phyloP scores from a whole-genome alignment of 2,329 filamentous ascomycete genomes.

The Hypomyces perniciosus region DNA sequence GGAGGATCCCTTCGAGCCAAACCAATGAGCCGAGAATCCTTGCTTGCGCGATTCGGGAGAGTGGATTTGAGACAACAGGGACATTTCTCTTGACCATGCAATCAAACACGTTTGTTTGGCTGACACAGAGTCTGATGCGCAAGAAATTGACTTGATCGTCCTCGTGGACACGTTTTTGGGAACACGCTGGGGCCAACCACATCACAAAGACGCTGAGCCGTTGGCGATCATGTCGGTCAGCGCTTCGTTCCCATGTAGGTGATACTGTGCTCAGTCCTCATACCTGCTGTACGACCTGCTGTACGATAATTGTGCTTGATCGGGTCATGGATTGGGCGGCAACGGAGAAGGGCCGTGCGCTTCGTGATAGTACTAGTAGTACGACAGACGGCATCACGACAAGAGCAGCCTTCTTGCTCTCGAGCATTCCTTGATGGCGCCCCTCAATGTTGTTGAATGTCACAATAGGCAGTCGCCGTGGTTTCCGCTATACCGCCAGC shows the following conservation, averaged over 20 bases:
- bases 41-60: not conserved
- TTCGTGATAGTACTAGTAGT: not conserved
- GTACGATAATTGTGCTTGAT: not conserved
- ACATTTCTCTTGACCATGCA: not conserved
- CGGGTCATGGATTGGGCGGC: not conserved
- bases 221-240: not conserved
- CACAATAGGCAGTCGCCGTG: no score
- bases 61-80: constrained; percentile 1
- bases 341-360: not conserved
- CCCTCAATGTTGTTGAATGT: no score
- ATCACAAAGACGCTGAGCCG: not conserved
- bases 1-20: not conserved
- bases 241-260: no score
- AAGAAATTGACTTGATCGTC: not conserved
- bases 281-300: not conserved
- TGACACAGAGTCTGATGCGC: not conserved
- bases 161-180: no score
- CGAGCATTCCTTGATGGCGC: not conserved
- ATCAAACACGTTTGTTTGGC: not conserved
- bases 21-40: not conserved
- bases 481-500: no score
- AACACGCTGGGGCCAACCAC: no score
- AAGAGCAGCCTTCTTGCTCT: not conserved
- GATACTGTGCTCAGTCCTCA: no score
- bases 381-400: not conserved